Evolutionary conservation across 192 early-diverging fungal genomes (phyloP).

Genomic region (Entomortierella chlamydospora): DNA sequence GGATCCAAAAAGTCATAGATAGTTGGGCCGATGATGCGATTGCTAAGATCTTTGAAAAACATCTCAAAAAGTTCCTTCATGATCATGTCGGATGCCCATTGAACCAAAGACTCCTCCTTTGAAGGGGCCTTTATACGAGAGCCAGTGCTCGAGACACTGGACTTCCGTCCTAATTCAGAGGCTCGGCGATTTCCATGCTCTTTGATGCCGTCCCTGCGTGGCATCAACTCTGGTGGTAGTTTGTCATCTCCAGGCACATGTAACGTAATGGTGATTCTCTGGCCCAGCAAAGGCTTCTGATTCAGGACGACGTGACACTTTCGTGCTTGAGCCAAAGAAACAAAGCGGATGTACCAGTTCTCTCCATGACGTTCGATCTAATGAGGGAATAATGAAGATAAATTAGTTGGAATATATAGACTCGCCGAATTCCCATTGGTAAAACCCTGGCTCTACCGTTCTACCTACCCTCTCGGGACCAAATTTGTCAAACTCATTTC

Average conservation of each 20-base stretch:
- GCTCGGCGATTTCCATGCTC: slow-evolving; percentile 35
- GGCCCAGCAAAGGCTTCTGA: slow-evolving; percentile 54
- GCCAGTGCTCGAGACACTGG: slow-evolving; percentile 1
- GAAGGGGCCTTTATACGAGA: slow-evolving; percentile 28
- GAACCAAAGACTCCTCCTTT: slow-evolving; percentile 43
- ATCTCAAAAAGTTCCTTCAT: slow-evolving; percentile 63
- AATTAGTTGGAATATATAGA: background rate
- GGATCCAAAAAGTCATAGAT: slow-evolving; percentile 66
- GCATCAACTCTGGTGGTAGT: slow-evolving; percentile 25
- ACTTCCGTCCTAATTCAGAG: slow-evolving; percentile 23
- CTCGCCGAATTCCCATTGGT: background rate
- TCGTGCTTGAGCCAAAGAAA: slow-evolving; percentile 55
- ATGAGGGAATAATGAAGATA: background rate
- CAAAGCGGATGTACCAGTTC: slow-evolving; percentile 65
- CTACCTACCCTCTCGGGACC: slow-evolving; percentile 58
- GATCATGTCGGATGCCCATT: slow-evolving; percentile 57
- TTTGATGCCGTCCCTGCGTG: slow-evolving; percentile 29
- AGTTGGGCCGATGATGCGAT: slow-evolving; percentile 59
- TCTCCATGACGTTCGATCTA: slow-evolving; percentile 66
- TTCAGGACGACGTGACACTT: slow-evolving; percentile 54
- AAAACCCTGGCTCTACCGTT: no score
- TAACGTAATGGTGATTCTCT: slow-evolving; percentile 54
- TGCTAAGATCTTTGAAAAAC: slow-evolving; percentile 64
- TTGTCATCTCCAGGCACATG: slow-evolving; percentile 48
- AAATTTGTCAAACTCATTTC: slow-evolving; percentile 60